Evolutionary conservation across 768 basidiomycete species (phyloP).

Genomic region (Leccinum boreale): DNA sequence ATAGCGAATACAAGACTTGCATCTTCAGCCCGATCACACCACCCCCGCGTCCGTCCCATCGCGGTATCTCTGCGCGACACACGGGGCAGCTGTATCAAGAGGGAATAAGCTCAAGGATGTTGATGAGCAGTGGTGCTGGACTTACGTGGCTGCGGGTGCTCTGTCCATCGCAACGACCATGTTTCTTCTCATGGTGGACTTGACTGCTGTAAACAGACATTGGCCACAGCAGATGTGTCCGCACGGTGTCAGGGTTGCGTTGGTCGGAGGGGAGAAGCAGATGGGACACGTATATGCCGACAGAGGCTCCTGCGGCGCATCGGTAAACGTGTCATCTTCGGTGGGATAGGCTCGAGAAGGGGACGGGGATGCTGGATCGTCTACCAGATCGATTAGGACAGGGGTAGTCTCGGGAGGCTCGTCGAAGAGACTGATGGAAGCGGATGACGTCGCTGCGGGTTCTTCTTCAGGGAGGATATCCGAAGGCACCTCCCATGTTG

Average conservation of each 20-base stretch:
- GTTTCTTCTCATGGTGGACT: constrained; percentile 54
- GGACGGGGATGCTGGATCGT: not conserved
- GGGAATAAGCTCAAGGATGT: not conserved
- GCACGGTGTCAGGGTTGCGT: constrained; percentile 76
- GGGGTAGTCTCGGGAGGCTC: not conserved
- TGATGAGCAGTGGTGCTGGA: not conserved
- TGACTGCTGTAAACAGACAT: constrained; percentile 73
- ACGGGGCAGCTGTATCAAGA: constrained; percentile 54
- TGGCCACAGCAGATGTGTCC: constrained; percentile 77
- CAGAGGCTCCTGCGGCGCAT: constrained; percentile 32
- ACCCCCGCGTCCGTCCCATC: constrained; percentile 69
- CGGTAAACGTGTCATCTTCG: not conserved
- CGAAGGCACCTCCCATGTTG: constrained; percentile 22
- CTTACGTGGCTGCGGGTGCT: constrained; percentile 39
- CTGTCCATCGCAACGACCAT: constrained; percentile 30
- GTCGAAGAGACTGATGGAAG: constrained; percentile 6
- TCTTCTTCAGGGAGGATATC: constrained; percentile 1
- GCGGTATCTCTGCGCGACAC: constrained; percentile 61
- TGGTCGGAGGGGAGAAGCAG: constrained; percentile 71
- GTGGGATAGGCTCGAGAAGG: not conserved
- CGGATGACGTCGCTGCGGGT: not conserved
- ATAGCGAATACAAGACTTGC: constrained; percentile 30
- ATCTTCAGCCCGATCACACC: constrained; percentile 63
- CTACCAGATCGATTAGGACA: not conserved
- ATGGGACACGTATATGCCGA: constrained; percentile 75